A percentile compares a stretch with the other conserved stretches of the same genome.
phyloP scores from a whole-genome alignment of 345 rosid genomes.

The Acer campestre region DNA sequence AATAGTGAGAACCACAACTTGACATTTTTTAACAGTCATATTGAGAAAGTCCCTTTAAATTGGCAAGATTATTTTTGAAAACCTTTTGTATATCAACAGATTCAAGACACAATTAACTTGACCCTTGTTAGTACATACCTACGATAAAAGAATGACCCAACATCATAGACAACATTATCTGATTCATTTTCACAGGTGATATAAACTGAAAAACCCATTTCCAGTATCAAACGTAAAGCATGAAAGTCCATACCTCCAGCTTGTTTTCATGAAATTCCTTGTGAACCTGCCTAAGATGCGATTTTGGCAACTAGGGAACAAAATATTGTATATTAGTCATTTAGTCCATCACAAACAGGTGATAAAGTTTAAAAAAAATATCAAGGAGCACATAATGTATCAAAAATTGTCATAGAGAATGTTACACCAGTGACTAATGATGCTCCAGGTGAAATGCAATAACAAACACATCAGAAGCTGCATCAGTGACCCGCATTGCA shows the following conservation, averaged over 20 bases:
- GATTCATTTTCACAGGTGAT: neutral
- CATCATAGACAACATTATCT: neutral
- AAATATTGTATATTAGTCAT: constrained; percentile 3
- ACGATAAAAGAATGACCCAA: neutral
- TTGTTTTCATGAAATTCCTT: constrained; percentile 71
- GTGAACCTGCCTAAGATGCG: constrained; percentile 75
- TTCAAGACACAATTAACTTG: neutral
- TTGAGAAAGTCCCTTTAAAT: neutral
- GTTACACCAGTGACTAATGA: neutral
- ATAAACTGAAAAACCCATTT: neutral
- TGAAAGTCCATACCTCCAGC: constrained; percentile 54
- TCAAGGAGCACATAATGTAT: constrained; percentile 4
- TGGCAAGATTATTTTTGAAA: neutral
- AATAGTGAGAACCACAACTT: neutral
- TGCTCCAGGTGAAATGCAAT: neutral
- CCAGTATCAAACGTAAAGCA: constrained; percentile 7
- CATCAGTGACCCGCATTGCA: neutral
- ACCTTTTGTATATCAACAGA: neutral
- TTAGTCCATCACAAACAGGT: constrained; percentile 9
- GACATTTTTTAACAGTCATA: neutral
- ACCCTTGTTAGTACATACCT: neutral
- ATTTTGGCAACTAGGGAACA: constrained; percentile 66
- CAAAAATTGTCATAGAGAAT: neutral
- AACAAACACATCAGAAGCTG: neutral
- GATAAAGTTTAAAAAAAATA: neutral